These are phyloP conservation scores for Carallia pectinifolia DNA, from an alignment of 345 rosid species.

Conservation along the genomic window DNA sequence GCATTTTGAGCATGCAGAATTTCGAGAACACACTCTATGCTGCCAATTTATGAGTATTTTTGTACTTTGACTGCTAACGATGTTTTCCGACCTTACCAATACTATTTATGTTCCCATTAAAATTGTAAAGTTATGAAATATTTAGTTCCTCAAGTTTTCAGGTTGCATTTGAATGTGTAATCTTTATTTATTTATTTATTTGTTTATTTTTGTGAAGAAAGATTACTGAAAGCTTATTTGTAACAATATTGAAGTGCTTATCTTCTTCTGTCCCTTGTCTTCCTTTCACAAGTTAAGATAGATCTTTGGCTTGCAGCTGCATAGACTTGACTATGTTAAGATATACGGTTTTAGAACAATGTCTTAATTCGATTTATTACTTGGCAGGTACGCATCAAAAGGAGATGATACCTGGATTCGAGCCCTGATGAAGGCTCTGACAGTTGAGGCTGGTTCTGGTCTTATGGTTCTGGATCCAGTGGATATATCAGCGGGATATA, in stretches of 20 bases:
- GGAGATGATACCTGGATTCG: constrained; percentile 94
- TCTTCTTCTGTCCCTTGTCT: not conserved
- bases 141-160: no score
- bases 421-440: constrained; percentile 76
- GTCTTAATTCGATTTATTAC: not conserved
- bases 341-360: no score
- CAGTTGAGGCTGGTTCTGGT: constrained; percentile 95
- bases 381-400: constrained; percentile 85
- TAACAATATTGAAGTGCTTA: not conserved
- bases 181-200: no score
- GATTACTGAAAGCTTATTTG: no score
- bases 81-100: not conserved
- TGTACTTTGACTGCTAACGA: not conserved
- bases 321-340: no score
- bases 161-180: no score
- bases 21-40: not conserved
- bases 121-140: no score
- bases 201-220: no score
- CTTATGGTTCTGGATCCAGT: constrained; percentile 85
- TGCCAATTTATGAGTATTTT: not conserved
- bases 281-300: not conserved
- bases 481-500: constrained; percentile 87
- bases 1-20: not conserved
- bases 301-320: no score
- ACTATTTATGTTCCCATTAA: not conserved